Base-by-base conservation (phyloP, 2,329 filamentous ascomycete genomes). In the Fusarium cyanostomum region DNA sequence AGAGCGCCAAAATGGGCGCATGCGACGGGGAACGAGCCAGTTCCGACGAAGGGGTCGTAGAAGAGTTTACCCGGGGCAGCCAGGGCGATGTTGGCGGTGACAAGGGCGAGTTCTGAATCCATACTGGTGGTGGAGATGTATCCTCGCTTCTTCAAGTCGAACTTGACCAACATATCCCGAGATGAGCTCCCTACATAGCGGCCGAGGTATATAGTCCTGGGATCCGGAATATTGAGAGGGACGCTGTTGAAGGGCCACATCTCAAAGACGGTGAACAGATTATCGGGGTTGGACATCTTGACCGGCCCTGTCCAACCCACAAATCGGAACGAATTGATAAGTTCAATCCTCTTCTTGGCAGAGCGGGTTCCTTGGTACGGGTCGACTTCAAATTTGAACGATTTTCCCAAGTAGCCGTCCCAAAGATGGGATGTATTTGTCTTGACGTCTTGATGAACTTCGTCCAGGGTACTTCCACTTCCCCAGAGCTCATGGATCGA, bases 41-140 rank as follows among this genome's bases (percentile, higher is more conserved):
- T 98, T 5, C 95, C 95, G 57, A 95, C 93, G 73, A 99, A 99
- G 0, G 95, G 95, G 69, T 99, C 95, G 71, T 94, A 97, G 70
- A 96, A 92, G 3, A 98, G 74, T 72, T 92, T 96, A 0, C 92
- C 94, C 0, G 93, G 91, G 0, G 81, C 89, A 0, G 93, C 93
- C 12, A 92, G 86, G 0, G 92, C 92, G 67, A 99, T 88, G 72
- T 98, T 99, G 2, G 94, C 95, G 0, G 94, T 97, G 18, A 99
- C 81, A 1, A 99, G 84, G 11, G 93, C 92, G 38, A 99, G 83
- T 75, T 98, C 95, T 0, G 94, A 91, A 74, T 99, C 95, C 95
- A 99, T 98, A 41, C 92, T 95, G 0, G 95, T 99, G 0, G 94
- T 98, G 67, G 91, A 92, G 70, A 99, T 98, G 74, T 99, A 99